Conservation (phyloP, 208 protist species). For the Leishmania amazonensis region DNA sequence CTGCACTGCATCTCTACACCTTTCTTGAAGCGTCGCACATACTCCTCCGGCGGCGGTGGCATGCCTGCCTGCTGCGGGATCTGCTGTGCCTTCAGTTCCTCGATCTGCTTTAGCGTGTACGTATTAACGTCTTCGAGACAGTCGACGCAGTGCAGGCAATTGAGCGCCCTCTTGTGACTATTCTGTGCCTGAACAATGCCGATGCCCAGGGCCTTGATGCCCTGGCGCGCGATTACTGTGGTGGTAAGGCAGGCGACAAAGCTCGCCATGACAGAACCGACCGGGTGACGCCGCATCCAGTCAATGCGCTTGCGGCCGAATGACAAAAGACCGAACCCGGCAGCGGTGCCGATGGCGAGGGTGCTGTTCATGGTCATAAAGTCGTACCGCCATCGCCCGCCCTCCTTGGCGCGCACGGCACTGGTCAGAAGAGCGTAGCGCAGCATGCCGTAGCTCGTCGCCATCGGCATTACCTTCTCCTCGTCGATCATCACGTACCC, state of each 20-base stretch:
- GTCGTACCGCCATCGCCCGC: conserved; percentile 81
- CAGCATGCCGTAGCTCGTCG: conserved; percentile 69
- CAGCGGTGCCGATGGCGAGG: conserved; percentile 46
- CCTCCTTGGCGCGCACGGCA: conserved; percentile 66
- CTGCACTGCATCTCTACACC: conserved; percentile 54
- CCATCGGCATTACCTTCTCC: conserved; percentile 48
- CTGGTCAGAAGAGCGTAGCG: conserved; percentile 69
- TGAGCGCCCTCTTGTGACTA: conserved; percentile 71
- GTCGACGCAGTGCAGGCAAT: conserved; percentile 62
- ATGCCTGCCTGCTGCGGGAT: conserved; percentile 70
- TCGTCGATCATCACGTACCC: conserved; percentile 80
- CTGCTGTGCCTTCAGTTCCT: conserved; percentile 49
- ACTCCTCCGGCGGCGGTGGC: conserved; percentile 69
- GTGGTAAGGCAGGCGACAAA: conserved; percentile 43
- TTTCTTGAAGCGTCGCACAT: conserved; percentile 62
- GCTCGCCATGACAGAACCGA: conserved; percentile 48
- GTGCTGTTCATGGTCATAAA: conserved; percentile 84
- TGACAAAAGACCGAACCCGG: conserved; percentile 48
- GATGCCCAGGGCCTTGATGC: conserved; percentile 57
- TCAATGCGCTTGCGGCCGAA: conserved; percentile 42
- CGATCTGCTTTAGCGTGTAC: conserved; percentile 65
- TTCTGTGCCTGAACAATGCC: conserved; percentile 72
- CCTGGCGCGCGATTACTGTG: conserved; percentile 45
- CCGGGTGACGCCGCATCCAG: conserved; percentile 72
- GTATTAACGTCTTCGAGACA: conserved; percentile 77